A percentile compares a stretch with the other conserved stretches of the same genome.
phyloP scores from a whole-genome alignment of 768 basidiomycete species.

The Hygrophorus russula region DNA sequence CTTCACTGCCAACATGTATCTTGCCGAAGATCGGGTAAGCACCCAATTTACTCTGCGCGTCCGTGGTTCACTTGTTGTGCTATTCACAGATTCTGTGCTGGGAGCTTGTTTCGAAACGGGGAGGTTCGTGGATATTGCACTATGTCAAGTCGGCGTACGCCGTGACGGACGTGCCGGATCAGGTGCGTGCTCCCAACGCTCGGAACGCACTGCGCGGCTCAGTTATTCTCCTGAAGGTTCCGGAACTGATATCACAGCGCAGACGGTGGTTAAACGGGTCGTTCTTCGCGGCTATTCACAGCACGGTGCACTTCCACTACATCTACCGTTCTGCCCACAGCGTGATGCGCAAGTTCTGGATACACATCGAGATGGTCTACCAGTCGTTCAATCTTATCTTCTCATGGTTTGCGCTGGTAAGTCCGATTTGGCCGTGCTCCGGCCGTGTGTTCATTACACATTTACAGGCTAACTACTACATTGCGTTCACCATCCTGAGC shows the following conservation, averaged over 20 bases:
- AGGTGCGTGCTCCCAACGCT: conserved; percentile 29
- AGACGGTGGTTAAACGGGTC: conserved; percentile 96
- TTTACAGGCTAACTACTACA: conserved; percentile 76
- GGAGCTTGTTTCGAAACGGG: conserved; percentile 94
- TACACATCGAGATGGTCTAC: conserved; percentile 90
- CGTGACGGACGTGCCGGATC: conserved; percentile 88
- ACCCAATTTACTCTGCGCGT: background rate
- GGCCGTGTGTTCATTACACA: background rate
- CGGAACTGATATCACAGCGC: conserved; percentile 90
- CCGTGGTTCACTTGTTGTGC: conserved; percentile 5
- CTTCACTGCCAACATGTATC: conserved; percentile 94
- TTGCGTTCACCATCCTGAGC: conserved; percentile 73
- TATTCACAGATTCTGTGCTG: conserved; percentile 76
- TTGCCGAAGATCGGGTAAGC: conserved; percentile 76
- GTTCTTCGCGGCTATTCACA: conserved; percentile 95
- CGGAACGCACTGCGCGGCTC: background rate
- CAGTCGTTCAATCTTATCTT: conserved; percentile 87
- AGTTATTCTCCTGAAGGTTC: conserved; percentile 38
- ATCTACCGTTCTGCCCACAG: conserved; percentile 85
- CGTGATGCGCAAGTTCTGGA: conserved; percentile 81
- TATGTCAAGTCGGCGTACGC: conserved; percentile 95
- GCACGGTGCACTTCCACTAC: conserved; percentile 87
- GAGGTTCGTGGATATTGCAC: conserved; percentile 84
- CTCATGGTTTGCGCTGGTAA: conserved; percentile 78
- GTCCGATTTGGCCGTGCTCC: conserved; percentile 13